Evolutionary conservation across 129 eudicot species (phyloP).

Genomic region (Centaurea solstitialis): DNA sequence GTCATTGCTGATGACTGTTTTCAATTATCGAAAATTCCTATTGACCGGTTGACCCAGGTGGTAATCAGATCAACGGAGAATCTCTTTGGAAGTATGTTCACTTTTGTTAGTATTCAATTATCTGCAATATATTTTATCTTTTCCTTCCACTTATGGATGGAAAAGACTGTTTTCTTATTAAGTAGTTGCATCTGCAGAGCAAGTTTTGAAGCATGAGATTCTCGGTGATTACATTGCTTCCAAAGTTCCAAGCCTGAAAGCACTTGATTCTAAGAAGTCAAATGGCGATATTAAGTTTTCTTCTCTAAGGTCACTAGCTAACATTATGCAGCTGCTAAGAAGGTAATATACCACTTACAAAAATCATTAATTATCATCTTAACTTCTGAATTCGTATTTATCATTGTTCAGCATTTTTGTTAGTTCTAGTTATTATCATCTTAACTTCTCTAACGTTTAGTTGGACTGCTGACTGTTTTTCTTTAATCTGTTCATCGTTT

Average conservation of each 20-base stretch:
- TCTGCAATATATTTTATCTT: not conserved
- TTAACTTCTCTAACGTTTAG: too few relatives aligned
- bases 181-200: slow-evolving; percentile 57
- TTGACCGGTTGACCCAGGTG: slow-evolving; percentile 53
- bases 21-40: slow-evolving; percentile 49
- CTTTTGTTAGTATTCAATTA: slow-evolving; percentile 1
- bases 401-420: not conserved
- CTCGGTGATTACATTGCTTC: slow-evolving; percentile 64
- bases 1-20: slow-evolving; percentile 90
- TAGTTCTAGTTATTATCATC: not conserved
- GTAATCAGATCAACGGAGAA: slow-evolving; percentile 72
- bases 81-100: slow-evolving; percentile 82
- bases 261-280: slow-evolving; percentile 40
- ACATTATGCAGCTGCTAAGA: slow-evolving; percentile 58
- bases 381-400: not conserved
- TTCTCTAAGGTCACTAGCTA: slow-evolving; percentile 53
- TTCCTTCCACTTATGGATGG: not conserved
- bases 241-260: slow-evolving; percentile 74
- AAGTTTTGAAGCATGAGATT: slow-evolving; percentile 76
- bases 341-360: slow-evolving; percentile 44
- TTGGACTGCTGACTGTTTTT: not conserved
- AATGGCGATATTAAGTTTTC: slow-evolving; percentile 71
- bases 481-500: not conserved
- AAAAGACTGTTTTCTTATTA: slow-evolving; percentile 14
- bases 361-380: not conserved